phyloP scores from a whole-genome alignment of 352 stramenopile species.

The Pythium sukuiense region DNA sequence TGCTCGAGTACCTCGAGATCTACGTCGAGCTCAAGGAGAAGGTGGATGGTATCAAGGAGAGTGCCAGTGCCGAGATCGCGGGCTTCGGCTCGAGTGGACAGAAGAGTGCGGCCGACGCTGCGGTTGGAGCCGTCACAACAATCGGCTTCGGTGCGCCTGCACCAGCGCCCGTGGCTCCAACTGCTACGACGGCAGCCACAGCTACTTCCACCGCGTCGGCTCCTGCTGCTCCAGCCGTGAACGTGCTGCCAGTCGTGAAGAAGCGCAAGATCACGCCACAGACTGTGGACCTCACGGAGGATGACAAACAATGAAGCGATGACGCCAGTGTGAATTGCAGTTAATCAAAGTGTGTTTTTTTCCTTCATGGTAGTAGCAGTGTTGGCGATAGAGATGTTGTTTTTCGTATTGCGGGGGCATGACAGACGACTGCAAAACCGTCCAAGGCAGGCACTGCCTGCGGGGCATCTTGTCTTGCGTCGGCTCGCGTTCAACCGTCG shows the following conservation, averaged over 20 bases:
- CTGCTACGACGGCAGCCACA: not conserved
- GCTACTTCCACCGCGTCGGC: not conserved
- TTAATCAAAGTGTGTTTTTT: slow-evolving; percentile 4
- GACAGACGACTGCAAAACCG: not conserved
- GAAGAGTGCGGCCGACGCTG: slow-evolving; percentile 11
- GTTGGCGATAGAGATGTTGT: not conserved
- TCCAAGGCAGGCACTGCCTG: not conserved
- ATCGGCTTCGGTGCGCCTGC: slow-evolving; percentile 60
- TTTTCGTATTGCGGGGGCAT: not conserved
- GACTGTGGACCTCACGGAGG: slow-evolving; percentile 6
- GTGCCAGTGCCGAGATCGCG: slow-evolving; percentile 28
- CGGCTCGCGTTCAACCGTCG: not conserved
- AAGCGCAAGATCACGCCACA: slow-evolving; percentile 54
- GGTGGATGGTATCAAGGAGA: slow-evolving; percentile 75
- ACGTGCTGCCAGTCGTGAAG: slow-evolving; percentile 70
- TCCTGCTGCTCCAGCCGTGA: slow-evolving; percentile 38
- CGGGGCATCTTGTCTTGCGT: not conserved
- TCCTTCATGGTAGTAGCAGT: not conserved
- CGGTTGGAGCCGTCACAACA: slow-evolving; percentile 47
- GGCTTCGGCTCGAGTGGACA: not conserved
- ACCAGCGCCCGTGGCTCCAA: slow-evolving; percentile 13
- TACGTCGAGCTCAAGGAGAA: slow-evolving; percentile 88
- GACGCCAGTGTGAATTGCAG: not conserved
- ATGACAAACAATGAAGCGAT: slow-evolving; percentile 12
- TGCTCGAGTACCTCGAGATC: slow-evolving; percentile 85